Evolutionary conservation across 371 early-diverging fungal species (phyloP), one percentile per base, ranked within the genome.

Genomic region (Lichtheimia ramosa): DNA sequence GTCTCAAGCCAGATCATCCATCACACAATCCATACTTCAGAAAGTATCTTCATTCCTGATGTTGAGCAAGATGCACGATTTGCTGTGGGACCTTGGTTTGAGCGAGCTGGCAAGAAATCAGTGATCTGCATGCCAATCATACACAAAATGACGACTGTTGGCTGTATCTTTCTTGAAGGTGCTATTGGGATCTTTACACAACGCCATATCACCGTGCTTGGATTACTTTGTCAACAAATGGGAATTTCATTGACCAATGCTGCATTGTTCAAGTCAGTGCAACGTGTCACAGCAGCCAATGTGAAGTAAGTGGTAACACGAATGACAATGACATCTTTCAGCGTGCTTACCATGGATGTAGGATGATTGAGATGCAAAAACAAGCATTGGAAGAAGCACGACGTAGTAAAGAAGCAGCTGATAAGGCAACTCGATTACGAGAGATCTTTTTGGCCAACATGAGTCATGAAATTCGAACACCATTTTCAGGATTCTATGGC

Each of bases 241-340:
- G 84, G 84, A 12, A 84, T 84, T 42, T 84, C 84, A 1, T 78
- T 84, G 27, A 78, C 83, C 8, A 84, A 84, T 41, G 84, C 84
- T 0, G 61, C 81, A 24, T 51, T 84, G 28, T 84, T 83, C 63
- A 77, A 77, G 41, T 77, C 77, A 0, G 65, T 77, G 0, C 77
- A 72, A 50, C 72, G 74, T 34, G 77, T 72, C 12, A 77, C 77
- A 2, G 74, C 63, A 65, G 66, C 74, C 0, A 74, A 77, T 39
- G 54, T 63, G 52, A 66, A 65, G 70, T 70, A 70, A 34, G 34
- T 34, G 34, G 1, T 0, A 34, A 10, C 34, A 8, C 10, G 0
- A 10, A 4, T 34, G 34, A 0, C 10, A 10, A 46, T 21, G 18
- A 2, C 5, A 7, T n/a, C 4, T 48, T 10, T 2, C 14, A 15